Evolutionary conservation across 1,284 basidiomycete genomes (phyloP).

Genomic region (Singerocomus rubriflavus): DNA sequence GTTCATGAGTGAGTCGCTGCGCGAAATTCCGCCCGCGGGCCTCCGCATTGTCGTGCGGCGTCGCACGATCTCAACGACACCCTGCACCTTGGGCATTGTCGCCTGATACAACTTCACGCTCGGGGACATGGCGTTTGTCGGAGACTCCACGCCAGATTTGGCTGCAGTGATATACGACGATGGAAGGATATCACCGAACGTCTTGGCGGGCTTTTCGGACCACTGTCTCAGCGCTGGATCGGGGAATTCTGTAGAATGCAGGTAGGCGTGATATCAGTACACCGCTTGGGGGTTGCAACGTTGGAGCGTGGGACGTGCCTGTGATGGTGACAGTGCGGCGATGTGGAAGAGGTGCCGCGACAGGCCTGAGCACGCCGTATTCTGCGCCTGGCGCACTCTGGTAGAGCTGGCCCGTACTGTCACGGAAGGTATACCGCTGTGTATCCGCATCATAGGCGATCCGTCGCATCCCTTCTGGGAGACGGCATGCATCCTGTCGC

Average conservation of each 20-base stretch:
- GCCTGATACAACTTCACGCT: slow-evolving; percentile 29
- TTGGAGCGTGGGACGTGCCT: slow-evolving; percentile 12
- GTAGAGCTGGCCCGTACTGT: slow-evolving; percentile 44
- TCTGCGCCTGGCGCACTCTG: slow-evolving; percentile 41
- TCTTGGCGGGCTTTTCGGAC: slow-evolving; percentile 25
- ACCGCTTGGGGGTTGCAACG: not conserved
- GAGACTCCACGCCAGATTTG: slow-evolving; percentile 5
- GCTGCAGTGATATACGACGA: slow-evolving; percentile 40
- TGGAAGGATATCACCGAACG: slow-evolving; percentile 49
- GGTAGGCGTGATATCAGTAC: not conserved
- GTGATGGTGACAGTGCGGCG: slow-evolving; percentile 30
- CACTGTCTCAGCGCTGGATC: slow-evolving; percentile 21
- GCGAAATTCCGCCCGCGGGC: slow-evolving; percentile 8
- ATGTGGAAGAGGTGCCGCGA: slow-evolving; percentile 25
- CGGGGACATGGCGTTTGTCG: slow-evolving; percentile 9
- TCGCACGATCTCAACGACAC: slow-evolving; percentile 27
- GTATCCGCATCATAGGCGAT: slow-evolving; percentile 55
- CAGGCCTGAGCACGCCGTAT: slow-evolving; percentile 43
- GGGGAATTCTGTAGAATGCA: slow-evolving; percentile 12
- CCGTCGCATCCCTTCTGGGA: slow-evolving; percentile 51
- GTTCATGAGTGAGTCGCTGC: slow-evolving; percentile 14
- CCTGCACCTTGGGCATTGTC: slow-evolving; percentile 39
- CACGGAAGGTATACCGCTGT: slow-evolving; percentile 47
- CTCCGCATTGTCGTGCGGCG: slow-evolving; percentile 19
- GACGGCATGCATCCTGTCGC: slow-evolving; percentile 44